phyloP scores from a whole-genome alignment of 139 green algal species.

The Desmodesmus armatus region DNA sequence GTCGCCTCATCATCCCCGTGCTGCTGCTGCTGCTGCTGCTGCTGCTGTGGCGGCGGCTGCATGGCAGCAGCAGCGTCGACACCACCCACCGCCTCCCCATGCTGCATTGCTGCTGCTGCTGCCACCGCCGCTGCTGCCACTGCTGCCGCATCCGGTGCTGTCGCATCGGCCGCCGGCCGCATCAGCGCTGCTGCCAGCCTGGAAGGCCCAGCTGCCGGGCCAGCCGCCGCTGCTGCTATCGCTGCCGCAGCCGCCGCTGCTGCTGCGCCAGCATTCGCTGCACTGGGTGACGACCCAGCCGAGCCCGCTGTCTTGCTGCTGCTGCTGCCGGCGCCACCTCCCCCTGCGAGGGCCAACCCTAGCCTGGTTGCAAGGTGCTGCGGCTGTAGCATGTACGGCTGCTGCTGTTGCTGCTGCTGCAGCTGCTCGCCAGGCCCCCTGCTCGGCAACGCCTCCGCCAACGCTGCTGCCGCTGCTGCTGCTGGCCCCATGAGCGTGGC shows the following conservation, averaged over 20 bases:
- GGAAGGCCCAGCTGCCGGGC: neutral
- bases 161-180: neutral
- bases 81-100: neutral
- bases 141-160: neutral
- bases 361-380: neutral
- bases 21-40: slow-evolving; percentile 34
- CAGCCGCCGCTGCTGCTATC: neutral
- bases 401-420: neutral
- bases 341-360: neutral
- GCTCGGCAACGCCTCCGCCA: neutral
- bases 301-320: neutral
- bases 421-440: neutral
- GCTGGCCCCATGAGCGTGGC: too few relatives aligned
- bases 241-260: neutral
- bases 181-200: neutral
- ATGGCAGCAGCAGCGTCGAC: neutral
- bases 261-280: neutral
- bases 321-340: neutral
- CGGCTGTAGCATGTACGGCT: too few relatives aligned
- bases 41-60: neutral
- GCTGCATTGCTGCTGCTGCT: neutral
- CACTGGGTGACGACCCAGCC: slow-evolving; percentile 11
- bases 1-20: neutral
- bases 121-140: neutral
- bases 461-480: too few relatives aligned